These are phyloP conservation scores for Achlya hypogyna DNA, from an alignment of 352 stramenopile species.

Conservation along the genomic window DNA sequence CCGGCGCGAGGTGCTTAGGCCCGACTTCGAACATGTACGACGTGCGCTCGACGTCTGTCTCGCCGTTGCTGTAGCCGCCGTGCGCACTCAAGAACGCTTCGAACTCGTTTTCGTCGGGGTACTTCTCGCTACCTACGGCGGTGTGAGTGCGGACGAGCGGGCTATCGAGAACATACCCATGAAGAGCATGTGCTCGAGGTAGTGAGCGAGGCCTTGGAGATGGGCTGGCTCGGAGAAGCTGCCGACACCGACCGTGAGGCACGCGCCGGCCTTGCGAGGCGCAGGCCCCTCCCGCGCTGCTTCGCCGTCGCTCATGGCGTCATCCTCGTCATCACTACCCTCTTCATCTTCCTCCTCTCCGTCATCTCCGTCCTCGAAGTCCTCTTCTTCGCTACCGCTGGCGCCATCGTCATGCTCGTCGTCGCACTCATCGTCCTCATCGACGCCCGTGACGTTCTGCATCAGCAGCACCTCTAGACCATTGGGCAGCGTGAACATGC, in stretches of 20 bases:
- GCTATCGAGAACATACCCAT: conserved; percentile 53
- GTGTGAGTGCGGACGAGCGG: background rate
- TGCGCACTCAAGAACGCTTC: conserved; percentile 82
- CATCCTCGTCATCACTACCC: background rate
- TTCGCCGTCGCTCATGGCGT: conserved; percentile 22
- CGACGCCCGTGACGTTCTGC: conserved; percentile 19
- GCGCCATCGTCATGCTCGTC: conserved; percentile 17
- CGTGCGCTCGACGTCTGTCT: conserved; percentile 88
- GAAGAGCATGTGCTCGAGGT: conserved; percentile 95
- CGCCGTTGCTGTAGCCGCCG: conserved; percentile 87
- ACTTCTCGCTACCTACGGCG: conserved; percentile 68
- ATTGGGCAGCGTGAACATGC: conserved; percentile 70
- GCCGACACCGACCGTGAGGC: conserved; percentile 56
- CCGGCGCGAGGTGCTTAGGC: conserved; percentile 41
- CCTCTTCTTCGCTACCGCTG: conserved; percentile 15
- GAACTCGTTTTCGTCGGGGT: conserved; percentile 91
- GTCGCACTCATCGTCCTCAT: conserved; percentile 21
- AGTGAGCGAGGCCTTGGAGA: conserved; percentile 82
- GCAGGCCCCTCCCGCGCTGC: conserved; percentile 23
- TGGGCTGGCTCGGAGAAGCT: conserved; percentile 60
- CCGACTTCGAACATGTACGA: conserved; percentile 91
- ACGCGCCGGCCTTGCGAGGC: conserved; percentile 41
- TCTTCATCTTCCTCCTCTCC: conserved; percentile 12
- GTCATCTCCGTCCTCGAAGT: conserved; percentile 16
- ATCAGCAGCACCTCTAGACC: conserved; percentile 70